A percentile compares a stretch with the other conserved stretches of the same genome.
Conservation (phyloP, 192 early-diverging fungal genomes). For the Neocallimastix lanati region DNA sequence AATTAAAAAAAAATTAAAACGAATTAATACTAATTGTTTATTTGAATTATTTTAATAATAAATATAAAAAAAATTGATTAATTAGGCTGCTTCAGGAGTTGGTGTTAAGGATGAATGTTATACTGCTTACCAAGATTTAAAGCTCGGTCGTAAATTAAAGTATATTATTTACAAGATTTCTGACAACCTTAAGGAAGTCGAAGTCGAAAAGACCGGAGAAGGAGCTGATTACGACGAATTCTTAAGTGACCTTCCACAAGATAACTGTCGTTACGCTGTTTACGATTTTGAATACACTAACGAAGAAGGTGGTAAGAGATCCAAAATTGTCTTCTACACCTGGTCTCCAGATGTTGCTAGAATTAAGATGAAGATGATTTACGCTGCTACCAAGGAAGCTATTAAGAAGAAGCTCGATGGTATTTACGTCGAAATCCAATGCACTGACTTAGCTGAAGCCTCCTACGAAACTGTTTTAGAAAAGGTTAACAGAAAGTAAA, state of each 20-base stretch:
- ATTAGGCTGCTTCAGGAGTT: slow-evolving; percentile 37
- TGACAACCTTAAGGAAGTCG: slow-evolving; percentile 43
- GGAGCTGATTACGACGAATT: slow-evolving; percentile 48
- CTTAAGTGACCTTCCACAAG: slow-evolving; percentile 31
- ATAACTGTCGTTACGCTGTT: slow-evolving; percentile 63
- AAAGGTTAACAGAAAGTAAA: slow-evolving; percentile 17
- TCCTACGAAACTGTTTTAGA: slow-evolving; percentile 48
- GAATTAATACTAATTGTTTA: no score
- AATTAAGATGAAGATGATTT: slow-evolving; percentile 75
- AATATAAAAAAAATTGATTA: not conserved
- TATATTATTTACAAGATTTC: slow-evolving; percentile 71
- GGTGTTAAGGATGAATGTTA: slow-evolving; percentile 39
- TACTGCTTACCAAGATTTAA: slow-evolving; percentile 47
- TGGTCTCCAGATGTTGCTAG: slow-evolving; percentile 69
- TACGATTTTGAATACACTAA: slow-evolving; percentile 70
- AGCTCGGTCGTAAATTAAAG: slow-evolving; percentile 49
- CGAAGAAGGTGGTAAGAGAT: slow-evolving; percentile 44
- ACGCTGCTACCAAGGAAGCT: slow-evolving; percentile 66
- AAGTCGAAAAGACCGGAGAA: slow-evolving; percentile 36
- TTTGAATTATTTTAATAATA: no score
- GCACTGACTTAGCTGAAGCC: slow-evolving; percentile 55
- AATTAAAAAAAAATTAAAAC: no score
- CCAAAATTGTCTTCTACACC: slow-evolving; percentile 69
- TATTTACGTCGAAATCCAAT: slow-evolving; percentile 58
- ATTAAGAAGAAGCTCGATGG: slow-evolving; percentile 56